Evolutionary conservation across 2,329 filamentous ascomycete species (phyloP).

Genomic region (Gliomastix tumulicola): DNA sequence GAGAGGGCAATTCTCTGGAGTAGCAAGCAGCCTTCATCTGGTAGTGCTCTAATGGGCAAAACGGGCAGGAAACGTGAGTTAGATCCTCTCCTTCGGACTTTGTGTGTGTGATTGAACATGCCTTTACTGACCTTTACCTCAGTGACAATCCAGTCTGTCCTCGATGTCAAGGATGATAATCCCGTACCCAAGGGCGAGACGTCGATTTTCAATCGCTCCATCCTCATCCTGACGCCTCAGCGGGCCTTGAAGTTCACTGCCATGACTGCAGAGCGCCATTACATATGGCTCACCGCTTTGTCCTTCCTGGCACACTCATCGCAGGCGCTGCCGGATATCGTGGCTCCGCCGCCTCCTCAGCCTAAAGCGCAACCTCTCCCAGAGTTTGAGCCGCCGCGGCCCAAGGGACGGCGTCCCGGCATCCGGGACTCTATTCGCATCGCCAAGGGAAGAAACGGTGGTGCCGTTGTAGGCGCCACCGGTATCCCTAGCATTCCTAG

Average conservation of each 20-base stretch:
- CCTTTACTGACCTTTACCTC: conserved; percentile 20
- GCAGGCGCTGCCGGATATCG: conserved; percentile 70
- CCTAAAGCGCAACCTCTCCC: conserved; percentile 31
- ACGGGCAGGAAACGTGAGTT: conserved; percentile 86
- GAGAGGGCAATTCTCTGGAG: conserved; percentile 97
- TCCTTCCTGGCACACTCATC: conserved; percentile 91
- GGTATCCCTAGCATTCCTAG: conserved; percentile 19
- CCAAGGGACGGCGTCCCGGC: conserved; percentile 41
- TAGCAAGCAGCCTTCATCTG: conserved; percentile 88
- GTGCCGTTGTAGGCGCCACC: conserved; percentile 25
- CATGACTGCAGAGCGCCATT: conserved; percentile 74
- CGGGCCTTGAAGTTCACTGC: conserved; percentile 95
- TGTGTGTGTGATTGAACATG: conserved; percentile 5
- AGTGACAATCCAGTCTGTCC: conserved; percentile 93
- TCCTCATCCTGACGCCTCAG: conserved; percentile 88
- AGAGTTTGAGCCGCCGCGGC: conserved; percentile 43
- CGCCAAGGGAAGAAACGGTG: conserved; percentile 62
- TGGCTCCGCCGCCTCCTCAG: conserved; percentile 42
- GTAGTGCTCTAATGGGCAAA: conserved; percentile 85
- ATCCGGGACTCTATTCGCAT: conserved; percentile 88
- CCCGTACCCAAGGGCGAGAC: conserved; percentile 65
- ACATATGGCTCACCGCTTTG: conserved; percentile 88
- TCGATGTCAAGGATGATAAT: conserved; percentile 95
- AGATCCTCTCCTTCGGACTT: conserved; percentile 3
- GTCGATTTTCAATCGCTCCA: conserved; percentile 80